Base-by-base conservation (phyloP, 257 asterid genomes). In the Fraxinus excelsior region DNA sequence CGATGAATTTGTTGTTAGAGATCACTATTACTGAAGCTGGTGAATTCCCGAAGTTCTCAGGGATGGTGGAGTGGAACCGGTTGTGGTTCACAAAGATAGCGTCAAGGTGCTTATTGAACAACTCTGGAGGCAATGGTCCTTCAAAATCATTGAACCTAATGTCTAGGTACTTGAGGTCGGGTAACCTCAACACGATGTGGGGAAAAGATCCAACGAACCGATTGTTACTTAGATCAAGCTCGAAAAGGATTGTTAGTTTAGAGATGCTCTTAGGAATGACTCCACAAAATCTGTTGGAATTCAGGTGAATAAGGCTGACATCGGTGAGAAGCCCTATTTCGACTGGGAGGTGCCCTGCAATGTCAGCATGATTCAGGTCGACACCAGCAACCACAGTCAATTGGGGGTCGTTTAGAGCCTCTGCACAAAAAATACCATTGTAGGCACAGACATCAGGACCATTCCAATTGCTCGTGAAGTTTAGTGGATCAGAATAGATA, bases 191-290 rank as follows among this genome's bases (percentile, higher is more conserved):
- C 10, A 94, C 88, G 5, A 76, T 81, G n/a, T 77, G 40, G 0
- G 98, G 98, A 67, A 94, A 94, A 3, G 83, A 69, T 2, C 97
- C 98, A 0, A 92, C 97, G 5, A 94, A 88, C 0, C 97, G 90
- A 7, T 94, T 94, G 78, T 94, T 94, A 83, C 97, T 91, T 11
- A 91, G 67, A 44, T 94, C 98, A 0, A 92, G 70, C 86, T 94
- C 98, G 42, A 78, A 68, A 0, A 94, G 72, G 21, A 88, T 75
- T 40, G n/a, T 84, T 23, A 92, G 62, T 14, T 82, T 88, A 2
- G 37, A 73, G 1, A 92, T 70, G 46, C 85, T 82, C 29, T 82
- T 82, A 4, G 98, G 98, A 12, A 94, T 46, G 56, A 90, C 68
- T 0, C 98, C 97, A 40, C 97, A 94, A 2, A 91, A 90, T 5